Percentiles rank a stretch among this genome's conserved stretches.
phyloP scores from a whole-genome alignment of 495 filamentous ascomycete genomes.

The Talaromyces trachyspermus region DNA sequence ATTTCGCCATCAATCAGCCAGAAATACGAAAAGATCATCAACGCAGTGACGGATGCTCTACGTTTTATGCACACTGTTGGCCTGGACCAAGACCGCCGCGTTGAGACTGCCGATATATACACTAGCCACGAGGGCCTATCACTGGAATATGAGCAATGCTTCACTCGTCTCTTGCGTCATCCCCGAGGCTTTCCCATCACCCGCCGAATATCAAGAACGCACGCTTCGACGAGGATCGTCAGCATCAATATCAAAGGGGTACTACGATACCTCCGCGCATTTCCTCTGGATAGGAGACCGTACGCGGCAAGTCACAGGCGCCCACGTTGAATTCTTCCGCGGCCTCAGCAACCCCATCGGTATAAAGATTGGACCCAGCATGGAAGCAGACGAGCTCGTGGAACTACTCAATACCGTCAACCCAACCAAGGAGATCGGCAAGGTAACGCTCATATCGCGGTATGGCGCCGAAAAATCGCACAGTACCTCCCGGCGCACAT shows the following conservation, averaged over 20 bases:
- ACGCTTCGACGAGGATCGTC: slow-evolving; percentile 8
- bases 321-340: slow-evolving; percentile 95
- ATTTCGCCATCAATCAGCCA: slow-evolving; percentile 71
- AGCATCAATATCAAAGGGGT: slow-evolving; percentile 34
- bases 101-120: slow-evolving; percentile 91
- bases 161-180: slow-evolving; percentile 69
- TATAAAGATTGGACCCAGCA: slow-evolving; percentile 89
- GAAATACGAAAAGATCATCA: slow-evolving; percentile 76
- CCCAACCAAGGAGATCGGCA: slow-evolving; percentile 71
- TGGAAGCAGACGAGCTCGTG: slow-evolving; percentile 63
- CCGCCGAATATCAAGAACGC: slow-evolving; percentile 4
- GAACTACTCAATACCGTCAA: slow-evolving; percentile 76
- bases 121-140: slow-evolving; percentile 93
- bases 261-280: slow-evolving; percentile 88
- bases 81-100: slow-evolving; percentile 72
- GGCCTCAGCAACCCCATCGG: slow-evolving; percentile 93
- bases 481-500: slow-evolving; percentile 74
- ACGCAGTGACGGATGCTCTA: slow-evolving; percentile 80
- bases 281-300: slow-evolving; percentile 98
- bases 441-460: slow-evolving; percentile 91
- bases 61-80: slow-evolving; percentile 95
- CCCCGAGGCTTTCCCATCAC: slow-evolving; percentile 23
- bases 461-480: slow-evolving; percentile 75
- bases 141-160: slow-evolving; percentile 84
- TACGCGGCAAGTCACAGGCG: slow-evolving; percentile 83